These are phyloP conservation scores for Alternaria panax DNA, from an alignment of 2,329 filamentous ascomycete species.

Conservation along the genomic window DNA sequence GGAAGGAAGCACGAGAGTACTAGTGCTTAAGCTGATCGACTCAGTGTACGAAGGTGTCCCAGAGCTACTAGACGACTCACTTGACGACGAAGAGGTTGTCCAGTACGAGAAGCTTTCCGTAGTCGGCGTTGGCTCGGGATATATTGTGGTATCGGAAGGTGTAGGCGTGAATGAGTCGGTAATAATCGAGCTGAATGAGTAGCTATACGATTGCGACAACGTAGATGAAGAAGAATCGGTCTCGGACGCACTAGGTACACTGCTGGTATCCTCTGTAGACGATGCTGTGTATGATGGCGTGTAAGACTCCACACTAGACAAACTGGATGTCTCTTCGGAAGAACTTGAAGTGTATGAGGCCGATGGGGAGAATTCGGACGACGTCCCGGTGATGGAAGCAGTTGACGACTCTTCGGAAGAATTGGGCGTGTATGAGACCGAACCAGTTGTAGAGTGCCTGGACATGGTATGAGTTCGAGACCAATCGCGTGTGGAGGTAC, in stretches of 20 bases:
- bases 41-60: not conserved
- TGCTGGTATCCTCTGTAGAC: not conserved
- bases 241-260: slow-evolving; percentile 2
- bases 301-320: not conserved
- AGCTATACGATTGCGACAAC: not conserved
- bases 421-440: not conserved
- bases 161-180: not conserved
- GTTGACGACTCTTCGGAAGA: not conserved
- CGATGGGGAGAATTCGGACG: not conserved
- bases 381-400: not conserved
- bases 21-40: not conserved
- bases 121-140: not conserved
- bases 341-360: not conserved
- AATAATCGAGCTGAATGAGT: not conserved
- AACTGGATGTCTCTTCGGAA: not conserved
- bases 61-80: not conserved
- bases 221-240: not conserved
- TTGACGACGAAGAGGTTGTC: not conserved
- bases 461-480: slow-evolving; percentile 11
- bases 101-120: slow-evolving; percentile 2
- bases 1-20: not conserved
- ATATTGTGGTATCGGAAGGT: not conserved
- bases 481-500: slow-evolving; percentile 4
- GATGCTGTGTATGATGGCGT: not conserved
- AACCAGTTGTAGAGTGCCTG: not conserved